phyloP scores from a whole-genome alignment of 192 early-diverging fungal genomes.

The Diversispora epigaea region DNA sequence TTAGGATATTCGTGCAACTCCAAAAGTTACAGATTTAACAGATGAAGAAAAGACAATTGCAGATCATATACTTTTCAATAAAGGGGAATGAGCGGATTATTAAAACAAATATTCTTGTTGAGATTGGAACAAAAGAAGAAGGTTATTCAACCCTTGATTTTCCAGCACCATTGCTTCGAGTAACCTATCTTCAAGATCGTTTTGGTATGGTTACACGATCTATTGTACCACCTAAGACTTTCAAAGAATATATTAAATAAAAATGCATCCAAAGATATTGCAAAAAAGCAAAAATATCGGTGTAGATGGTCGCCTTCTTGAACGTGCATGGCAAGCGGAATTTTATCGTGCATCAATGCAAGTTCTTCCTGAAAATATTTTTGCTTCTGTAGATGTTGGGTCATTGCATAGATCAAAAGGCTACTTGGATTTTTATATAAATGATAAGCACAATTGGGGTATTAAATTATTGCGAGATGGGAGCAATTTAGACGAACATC shows the following conservation, averaged over 20 bases:
- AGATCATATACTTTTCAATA: constrained; percentile 23
- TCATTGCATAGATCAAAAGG: constrained; percentile 34
- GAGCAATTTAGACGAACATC: constrained; percentile 29
- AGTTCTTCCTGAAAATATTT: constrained; percentile 18
- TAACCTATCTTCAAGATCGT: constrained; percentile 19
- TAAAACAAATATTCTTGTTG: constrained; percentile 26
- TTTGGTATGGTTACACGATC: constrained; percentile 11
- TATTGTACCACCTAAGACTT: constrained; percentile 11
- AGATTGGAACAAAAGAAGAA: neutral
- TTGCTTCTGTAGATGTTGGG: constrained; percentile 39
- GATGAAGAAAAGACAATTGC: constrained; percentile 11
- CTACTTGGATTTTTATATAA: constrained; percentile 39
- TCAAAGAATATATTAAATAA: constrained; percentile 13
- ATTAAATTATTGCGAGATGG: constrained; percentile 41
- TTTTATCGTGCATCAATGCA: constrained; percentile 35
- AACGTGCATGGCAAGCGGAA: constrained; percentile 43
- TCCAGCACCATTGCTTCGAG: constrained; percentile 24
- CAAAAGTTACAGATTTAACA: neutral
- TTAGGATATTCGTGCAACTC: constrained; percentile 16
- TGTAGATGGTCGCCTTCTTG: constrained; percentile 24
- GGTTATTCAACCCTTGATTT: constrained; percentile 9
- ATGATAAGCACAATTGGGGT: constrained; percentile 33
- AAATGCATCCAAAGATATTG: constrained; percentile 9
- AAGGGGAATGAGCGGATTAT: constrained; percentile 9
- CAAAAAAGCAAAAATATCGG: constrained; percentile 20